Base-by-base conservation (phyloP, 768 basidiomycete species). In the Mrakia frigida region DNA sequence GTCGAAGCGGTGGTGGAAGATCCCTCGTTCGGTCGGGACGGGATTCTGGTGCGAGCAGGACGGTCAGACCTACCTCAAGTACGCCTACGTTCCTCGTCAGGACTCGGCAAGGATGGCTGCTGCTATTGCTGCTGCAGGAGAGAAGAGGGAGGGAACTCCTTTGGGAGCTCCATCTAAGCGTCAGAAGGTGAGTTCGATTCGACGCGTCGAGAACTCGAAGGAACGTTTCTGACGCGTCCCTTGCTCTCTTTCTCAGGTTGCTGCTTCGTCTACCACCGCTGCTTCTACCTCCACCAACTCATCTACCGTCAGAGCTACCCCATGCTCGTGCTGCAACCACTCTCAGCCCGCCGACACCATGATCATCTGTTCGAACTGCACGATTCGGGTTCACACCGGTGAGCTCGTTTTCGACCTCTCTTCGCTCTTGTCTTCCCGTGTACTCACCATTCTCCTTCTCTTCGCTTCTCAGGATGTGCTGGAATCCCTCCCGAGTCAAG, bases 1-100 rank as follows among this genome's bases (percentile, higher is more conserved):
- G 41, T 59, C 68, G 25, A 41, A 35, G 33, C 69, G 74, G 9
- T 75, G 74, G 74, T 75, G 74, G 74, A 75, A 67, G 74, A 75
- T 75, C n/a, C 65, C 68, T 33, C 31, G 67, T 18, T 52, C 65
- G 70, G 74, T 60, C 74, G 59, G 46, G 33, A 33, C 43, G 14
- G 74, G 74, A 28, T n/a, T 70, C 23, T 75, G 68, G 67, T 75
- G 74, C 68, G 69, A 75, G 53, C 21, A 37, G 50, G 68, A 68
- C 16, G 56, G 39, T 31, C 52, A 60, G 23, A 35, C 39, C 53
- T 75, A 70, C 60, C 53, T 60, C 37, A 67, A 53, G 46, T 75
- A 75, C 60, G 56, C 31, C 56, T 68, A 70, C 35, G 56, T 75
- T 18, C 74, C 74, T 9, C 69, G 71, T 35, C 59, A 72, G 35